These are phyloP conservation scores for Exophiala calicioides DNA, from an alignment of 2,329 filamentous ascomycete genomes.

Conservation along the genomic window DNA sequence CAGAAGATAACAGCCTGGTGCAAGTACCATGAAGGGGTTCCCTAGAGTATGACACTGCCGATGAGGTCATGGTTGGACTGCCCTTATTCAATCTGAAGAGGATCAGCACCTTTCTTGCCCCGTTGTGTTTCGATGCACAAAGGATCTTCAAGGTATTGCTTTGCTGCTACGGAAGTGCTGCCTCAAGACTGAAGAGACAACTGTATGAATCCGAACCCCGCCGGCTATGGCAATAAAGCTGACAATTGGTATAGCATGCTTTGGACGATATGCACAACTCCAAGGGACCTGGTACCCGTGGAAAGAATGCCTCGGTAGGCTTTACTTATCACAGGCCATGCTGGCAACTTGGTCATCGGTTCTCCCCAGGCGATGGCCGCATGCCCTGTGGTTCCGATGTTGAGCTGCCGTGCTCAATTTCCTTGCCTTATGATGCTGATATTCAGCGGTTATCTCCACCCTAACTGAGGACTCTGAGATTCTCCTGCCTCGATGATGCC, in stretches of 20 bases:
- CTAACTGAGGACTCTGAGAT: too few species aligned
- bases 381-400: too few species aligned
- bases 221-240: too few species aligned
- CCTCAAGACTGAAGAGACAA: constrained; percentile 17
- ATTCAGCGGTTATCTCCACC: too few species aligned
- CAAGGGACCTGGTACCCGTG: not conserved
- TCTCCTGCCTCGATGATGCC: too few species aligned
- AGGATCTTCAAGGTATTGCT: constrained; percentile 18
- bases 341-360: not conserved
- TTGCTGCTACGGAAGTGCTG: constrained; percentile 20
- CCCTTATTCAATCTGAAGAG: constrained; percentile 25
- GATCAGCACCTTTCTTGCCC: constrained; percentile 2
- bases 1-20: constrained; percentile 37
- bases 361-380: too few species aligned
- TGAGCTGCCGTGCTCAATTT: too few species aligned
- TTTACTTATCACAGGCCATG: not conserved
- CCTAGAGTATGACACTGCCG: too few species aligned
- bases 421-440: too few species aligned
- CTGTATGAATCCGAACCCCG: constrained; percentile 13
- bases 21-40: constrained; percentile 42
- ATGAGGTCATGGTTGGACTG: constrained; percentile 22
- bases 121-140: not conserved
- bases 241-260: constrained; percentile 2
- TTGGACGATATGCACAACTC: constrained; percentile 1
- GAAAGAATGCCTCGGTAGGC: not conserved